Percentiles rank a stretch among this genome's conserved stretches.
These are phyloP conservation scores for Globisporangium spiculum DNA, from an alignment of 352 stramenopile genomes.

Conservation along the genomic window DNA sequence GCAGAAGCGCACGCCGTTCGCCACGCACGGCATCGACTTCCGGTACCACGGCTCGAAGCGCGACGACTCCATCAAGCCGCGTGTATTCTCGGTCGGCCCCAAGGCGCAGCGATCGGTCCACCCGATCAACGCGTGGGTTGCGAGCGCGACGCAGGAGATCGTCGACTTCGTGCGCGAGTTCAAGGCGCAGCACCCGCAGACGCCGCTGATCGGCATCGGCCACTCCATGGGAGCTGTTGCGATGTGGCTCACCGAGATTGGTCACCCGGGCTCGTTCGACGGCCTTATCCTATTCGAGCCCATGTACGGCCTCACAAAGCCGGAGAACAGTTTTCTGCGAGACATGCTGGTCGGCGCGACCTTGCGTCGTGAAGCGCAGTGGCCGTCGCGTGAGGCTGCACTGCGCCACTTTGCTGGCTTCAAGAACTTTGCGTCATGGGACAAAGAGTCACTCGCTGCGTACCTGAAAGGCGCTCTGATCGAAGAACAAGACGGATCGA, in stretches of 20 bases:
- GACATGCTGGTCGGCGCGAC: slow-evolving; percentile 33
- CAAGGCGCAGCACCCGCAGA: slow-evolving; percentile 7
- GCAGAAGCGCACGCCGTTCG: slow-evolving; percentile 18
- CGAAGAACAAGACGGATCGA: slow-evolving; percentile 24
- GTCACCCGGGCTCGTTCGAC: slow-evolving; percentile 37
- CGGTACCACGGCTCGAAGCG: slow-evolving; percentile 44
- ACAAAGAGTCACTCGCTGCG: slow-evolving; percentile 31
- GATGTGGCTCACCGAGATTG: slow-evolving; percentile 37
- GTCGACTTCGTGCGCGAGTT: slow-evolving; percentile 17
- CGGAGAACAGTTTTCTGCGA: slow-evolving; percentile 16
- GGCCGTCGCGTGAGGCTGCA: slow-evolving; percentile 28
- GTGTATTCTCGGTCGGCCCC: slow-evolving; percentile 11
- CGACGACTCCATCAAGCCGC: slow-evolving; percentile 29
- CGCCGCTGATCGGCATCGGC: slow-evolving; percentile 46
- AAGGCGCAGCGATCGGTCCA: slow-evolving; percentile 31
- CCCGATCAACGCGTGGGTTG: slow-evolving; percentile 30
- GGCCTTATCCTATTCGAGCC: slow-evolving; percentile 44
- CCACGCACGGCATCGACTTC: slow-evolving; percentile 39
- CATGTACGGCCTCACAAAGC: slow-evolving; percentile 25
- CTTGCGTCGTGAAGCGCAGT: slow-evolving; percentile 28
- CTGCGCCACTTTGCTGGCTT: slow-evolving; percentile 27
- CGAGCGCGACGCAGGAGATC: slow-evolving; percentile 18
- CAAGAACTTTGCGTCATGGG: slow-evolving; percentile 36
- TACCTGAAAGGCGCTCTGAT: slow-evolving; percentile 33
- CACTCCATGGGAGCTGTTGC: slow-evolving; percentile 44